phyloP scores from a whole-genome alignment of 2,329 filamentous ascomycete species.

The Aspergillus glaucus region DNA sequence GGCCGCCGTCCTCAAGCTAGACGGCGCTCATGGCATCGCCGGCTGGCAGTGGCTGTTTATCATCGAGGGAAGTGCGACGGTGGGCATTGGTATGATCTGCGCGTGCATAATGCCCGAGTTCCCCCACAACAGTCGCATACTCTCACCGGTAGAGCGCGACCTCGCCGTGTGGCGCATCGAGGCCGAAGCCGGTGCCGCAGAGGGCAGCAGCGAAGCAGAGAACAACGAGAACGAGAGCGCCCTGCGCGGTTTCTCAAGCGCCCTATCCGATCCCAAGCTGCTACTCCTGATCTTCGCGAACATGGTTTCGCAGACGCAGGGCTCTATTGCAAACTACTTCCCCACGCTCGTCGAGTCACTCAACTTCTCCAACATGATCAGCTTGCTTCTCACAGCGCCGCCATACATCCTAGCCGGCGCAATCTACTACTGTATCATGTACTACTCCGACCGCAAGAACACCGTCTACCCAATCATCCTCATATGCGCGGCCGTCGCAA shows the following conservation, averaged over 20 bases:
- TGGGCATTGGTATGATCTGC: constrained; percentile 25
- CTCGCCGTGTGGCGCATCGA: constrained; percentile 21
- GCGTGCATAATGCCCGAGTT: constrained; percentile 34
- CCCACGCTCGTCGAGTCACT: constrained; percentile 19
- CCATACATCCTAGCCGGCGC: constrained; percentile 40
- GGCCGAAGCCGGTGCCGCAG: constrained; percentile 34
- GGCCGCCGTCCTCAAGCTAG: constrained; percentile 19
- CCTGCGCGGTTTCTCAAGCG: constrained; percentile 18
- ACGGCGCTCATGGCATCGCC: constrained; percentile 14
- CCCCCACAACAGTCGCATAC: constrained; percentile 35
- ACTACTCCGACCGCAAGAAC: constrained; percentile 35
- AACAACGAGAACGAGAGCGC: constrained; percentile 23
- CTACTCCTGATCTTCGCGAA: constrained; percentile 35
- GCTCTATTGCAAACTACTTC: constrained; percentile 22
- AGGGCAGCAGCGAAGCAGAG: constrained; percentile 16
- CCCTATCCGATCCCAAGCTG: constrained; percentile 32
- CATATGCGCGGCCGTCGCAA: constrained; percentile 26
- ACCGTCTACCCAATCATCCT: constrained; percentile 30
- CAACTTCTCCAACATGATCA: constrained; percentile 28
- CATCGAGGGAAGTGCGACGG: constrained; percentile 21
- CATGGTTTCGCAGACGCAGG: constrained; percentile 35
- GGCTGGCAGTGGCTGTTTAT: constrained; percentile 26
- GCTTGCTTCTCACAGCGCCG: constrained; percentile 42
- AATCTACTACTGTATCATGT: constrained; percentile 31
- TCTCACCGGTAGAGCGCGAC: constrained; percentile 14